Base-by-base conservation (phyloP, 768 basidiomycete species). In the Agrocybe praecox region DNA sequence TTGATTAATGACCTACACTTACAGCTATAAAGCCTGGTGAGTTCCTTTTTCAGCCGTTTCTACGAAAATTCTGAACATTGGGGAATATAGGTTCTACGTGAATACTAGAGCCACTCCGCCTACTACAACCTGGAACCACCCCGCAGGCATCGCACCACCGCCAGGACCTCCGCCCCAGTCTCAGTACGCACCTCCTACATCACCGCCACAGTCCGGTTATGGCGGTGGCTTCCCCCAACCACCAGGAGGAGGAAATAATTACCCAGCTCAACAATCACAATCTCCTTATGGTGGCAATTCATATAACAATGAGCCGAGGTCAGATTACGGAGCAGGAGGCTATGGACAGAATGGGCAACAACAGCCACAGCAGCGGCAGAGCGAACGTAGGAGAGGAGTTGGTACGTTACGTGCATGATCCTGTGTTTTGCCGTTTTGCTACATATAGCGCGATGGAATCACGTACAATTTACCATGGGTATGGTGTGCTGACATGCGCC, bases 81-180 rank as follows among this genome's bases (percentile, higher is more conserved):
- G 24, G 40, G 50, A 47, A 14, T 57, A 21, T 59, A 92, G 90
- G 90, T 92, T 83, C 76, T 92, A 92, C 60, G 88, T 92, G 45
- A 84, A 92, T 62, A 89, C 87, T 0, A 69, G 64, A 22, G 79
- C 81, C 45, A 72, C 77, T 17, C 89, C 90, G 4, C 86, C 88
- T 0, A 77, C 80, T 18, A 83, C 87, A 34, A 81, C 78, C 14
- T 92, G 90, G 90, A 76, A 73, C 0, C 90, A 91, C 62, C 36
- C 36, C 14, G 36, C 36, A 12, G 36, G 36, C 36, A 40, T 40
- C 12, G 36, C 36, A 4, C 36, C 36, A 5, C 90, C 90, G 0
- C 69, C 80, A n/a, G 87, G 85, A 5, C 76, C 83, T 5, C 70
- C 78, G 24, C 72, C 80, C 1, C 78, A 76, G 7, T 64, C 69